Evolutionary conservation across 768 basidiomycete genomes (phyloP).

Genomic region (Tricholoma matsutake): DNA sequence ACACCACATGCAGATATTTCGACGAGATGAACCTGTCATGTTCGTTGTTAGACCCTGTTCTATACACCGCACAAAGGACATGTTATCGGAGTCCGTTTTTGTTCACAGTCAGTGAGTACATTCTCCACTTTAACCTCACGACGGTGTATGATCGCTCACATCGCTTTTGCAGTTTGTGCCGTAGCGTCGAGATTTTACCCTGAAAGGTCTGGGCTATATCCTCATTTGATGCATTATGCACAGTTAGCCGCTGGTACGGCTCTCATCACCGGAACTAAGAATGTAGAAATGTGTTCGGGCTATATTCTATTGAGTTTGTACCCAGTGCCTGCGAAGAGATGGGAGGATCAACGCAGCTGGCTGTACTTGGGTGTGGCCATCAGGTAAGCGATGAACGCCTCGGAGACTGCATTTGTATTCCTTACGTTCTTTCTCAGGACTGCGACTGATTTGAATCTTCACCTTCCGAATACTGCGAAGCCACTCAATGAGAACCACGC

Average conservation of each 20-base stretch:
- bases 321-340: slow-evolving; percentile 68
- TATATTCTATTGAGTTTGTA: slow-evolving; percentile 80
- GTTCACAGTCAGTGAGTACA: slow-evolving; percentile 80
- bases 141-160: not conserved
- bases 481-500: slow-evolving; percentile 78
- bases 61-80: slow-evolving; percentile 82
- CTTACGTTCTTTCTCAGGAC: slow-evolving; percentile 45
- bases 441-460: slow-evolving; percentile 87
- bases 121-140: not conserved
- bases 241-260: slow-evolving; percentile 76
- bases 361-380: slow-evolving; percentile 87
- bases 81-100: slow-evolving; percentile 86
- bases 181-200: slow-evolving; percentile 81
- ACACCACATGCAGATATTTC: slow-evolving; percentile 52
- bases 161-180: slow-evolving; percentile 65
- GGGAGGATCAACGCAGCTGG: slow-evolving; percentile 92
- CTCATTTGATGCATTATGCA: slow-evolving; percentile 69
- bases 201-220: slow-evolving; percentile 67
- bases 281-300: slow-evolving; percentile 81
- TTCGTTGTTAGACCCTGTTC: slow-evolving; percentile 73
- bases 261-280: slow-evolving; percentile 72
- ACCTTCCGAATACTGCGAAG: slow-evolving; percentile 69
- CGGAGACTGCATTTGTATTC: slow-evolving; percentile 4
- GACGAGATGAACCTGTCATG: slow-evolving; percentile 77
- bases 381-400: slow-evolving; percentile 41